phyloP scores from a whole-genome alignment of 306 rosid genomes.

The Carpinus fangiana region DNA sequence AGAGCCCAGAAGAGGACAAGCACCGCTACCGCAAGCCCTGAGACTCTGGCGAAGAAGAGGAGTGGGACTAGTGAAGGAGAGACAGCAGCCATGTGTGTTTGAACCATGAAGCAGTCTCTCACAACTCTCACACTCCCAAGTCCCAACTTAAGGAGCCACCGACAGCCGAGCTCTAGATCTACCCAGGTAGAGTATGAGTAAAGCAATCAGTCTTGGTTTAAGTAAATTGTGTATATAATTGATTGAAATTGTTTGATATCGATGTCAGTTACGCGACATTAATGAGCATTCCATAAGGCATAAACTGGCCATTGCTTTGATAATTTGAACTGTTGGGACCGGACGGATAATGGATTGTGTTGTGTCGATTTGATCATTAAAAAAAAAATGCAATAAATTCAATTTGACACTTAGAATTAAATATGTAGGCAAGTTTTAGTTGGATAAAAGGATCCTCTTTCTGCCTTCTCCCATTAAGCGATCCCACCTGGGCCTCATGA shows the following conservation, averaged over 20 bases:
- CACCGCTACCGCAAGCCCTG: slow-evolving; percentile 54
- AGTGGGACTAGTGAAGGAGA: slow-evolving; percentile 38
- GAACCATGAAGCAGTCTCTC: background rate
- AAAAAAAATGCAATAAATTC: too few species aligned
- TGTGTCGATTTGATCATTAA: too few species aligned
- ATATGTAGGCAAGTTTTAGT: too few species aligned
- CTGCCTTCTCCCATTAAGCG: too few species aligned
- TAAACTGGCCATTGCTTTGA: background rate
- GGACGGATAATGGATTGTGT: too few species aligned
- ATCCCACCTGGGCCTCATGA: too few species aligned
- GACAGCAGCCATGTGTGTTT: slow-evolving; percentile 41
- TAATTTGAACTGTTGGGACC: background rate
- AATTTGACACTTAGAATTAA: too few species aligned
- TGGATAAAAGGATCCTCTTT: too few species aligned
- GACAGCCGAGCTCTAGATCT: slow-evolving; percentile 38
- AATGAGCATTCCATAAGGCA: background rate
- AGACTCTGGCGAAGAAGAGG: slow-evolving; percentile 60
- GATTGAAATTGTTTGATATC: background rate
- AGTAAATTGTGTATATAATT: background rate
- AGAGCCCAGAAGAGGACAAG: slow-evolving; percentile 72
- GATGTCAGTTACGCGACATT: background rate
- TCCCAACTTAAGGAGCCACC: slow-evolving; percentile 14
- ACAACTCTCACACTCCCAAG: background rate
- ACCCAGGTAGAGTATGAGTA: background rate
- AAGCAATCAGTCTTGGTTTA: background rate